A percentile compares a stretch with the other conserved stretches of the same genome.
These are phyloP conservation scores for Fusarium succisae DNA, from an alignment of 2,329 filamentous ascomycete genomes.

Conservation along the genomic window DNA sequence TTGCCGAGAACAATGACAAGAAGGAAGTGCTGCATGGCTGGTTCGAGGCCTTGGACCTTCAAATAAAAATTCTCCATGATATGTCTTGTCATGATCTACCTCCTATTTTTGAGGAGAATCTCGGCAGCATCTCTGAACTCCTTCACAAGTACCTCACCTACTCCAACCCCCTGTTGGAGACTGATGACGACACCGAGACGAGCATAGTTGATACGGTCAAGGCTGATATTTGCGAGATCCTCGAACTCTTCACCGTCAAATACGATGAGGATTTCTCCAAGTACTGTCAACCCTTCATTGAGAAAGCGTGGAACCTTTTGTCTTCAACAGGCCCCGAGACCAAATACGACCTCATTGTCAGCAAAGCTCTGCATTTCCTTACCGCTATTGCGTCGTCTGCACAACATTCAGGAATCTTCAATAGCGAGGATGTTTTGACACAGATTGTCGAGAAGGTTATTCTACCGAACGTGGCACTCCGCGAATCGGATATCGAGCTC, in stretches of 20 bases:
- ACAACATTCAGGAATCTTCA: slow-evolving; percentile 85
- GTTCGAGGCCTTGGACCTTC: slow-evolving; percentile 85
- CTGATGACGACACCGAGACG: slow-evolving; percentile 88
- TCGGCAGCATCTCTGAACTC: slow-evolving; percentile 78
- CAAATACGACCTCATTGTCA: slow-evolving; percentile 94
- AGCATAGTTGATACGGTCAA: slow-evolving; percentile 87
- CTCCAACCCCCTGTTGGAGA: slow-evolving; percentile 82
- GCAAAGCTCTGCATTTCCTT: slow-evolving; percentile 92
- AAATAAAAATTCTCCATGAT: slow-evolving; percentile 94
- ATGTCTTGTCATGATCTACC: slow-evolving; percentile 97
- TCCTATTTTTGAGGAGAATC: slow-evolving; percentile 91
- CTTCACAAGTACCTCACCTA: slow-evolving; percentile 95
- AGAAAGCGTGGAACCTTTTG: slow-evolving; percentile 89
- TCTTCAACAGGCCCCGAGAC: slow-evolving; percentile 87
- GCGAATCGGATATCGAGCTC: slow-evolving; percentile 93
- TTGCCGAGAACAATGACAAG: slow-evolving; percentile 80
- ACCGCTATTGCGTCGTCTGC: slow-evolving; percentile 85
- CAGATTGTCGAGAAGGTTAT: slow-evolving; percentile 97
- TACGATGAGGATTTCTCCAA: slow-evolving; percentile 92
- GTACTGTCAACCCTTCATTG: slow-evolving; percentile 84
- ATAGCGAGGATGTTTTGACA: slow-evolving; percentile 78
- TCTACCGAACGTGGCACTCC: slow-evolving; percentile 87
- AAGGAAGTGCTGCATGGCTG: slow-evolving; percentile 78
- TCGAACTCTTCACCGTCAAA: slow-evolving; percentile 92
- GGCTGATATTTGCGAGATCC: slow-evolving; percentile 89